phyloP scores from a whole-genome alignment of 2,329 filamentous ascomycete genomes.

The Monosporascus sp. region DNA sequence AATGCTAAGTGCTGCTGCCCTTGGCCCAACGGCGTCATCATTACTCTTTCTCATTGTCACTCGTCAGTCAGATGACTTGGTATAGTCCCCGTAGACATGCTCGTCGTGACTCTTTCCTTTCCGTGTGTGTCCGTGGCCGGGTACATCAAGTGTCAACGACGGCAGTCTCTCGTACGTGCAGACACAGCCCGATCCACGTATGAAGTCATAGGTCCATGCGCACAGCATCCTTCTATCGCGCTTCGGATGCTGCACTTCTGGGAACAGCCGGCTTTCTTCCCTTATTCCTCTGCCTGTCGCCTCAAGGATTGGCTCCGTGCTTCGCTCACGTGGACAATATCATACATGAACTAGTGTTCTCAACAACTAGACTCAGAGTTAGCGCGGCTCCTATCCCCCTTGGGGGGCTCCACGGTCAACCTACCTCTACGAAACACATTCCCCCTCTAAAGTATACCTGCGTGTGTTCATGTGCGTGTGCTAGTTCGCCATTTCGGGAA shows the following conservation, averaged over 20 bases:
- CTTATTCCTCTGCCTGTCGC: background rate
- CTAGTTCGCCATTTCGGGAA: background rate
- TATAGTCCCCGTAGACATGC: background rate
- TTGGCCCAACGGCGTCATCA: background rate
- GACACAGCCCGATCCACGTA: background rate
- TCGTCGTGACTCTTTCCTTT: background rate
- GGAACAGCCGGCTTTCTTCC: background rate
- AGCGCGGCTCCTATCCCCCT: background rate
- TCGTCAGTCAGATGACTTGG: background rate
- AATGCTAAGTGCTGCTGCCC: background rate
- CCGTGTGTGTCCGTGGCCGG: background rate
- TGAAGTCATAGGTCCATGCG: background rate
- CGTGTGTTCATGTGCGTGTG: background rate
- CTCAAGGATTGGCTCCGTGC: background rate
- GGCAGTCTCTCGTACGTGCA: background rate
- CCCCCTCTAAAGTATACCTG: background rate
- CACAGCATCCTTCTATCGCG: background rate
- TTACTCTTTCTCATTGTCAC: background rate
- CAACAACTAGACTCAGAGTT: background rate
- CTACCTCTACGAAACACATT: background rate
- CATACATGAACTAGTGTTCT: background rate
- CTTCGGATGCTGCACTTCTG: background rate
- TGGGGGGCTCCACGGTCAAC: background rate
- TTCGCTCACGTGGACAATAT: background rate
- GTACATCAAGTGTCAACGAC: background rate